Evolutionary conservation across 495 filamentous ascomycete genomes (phyloP), one percentile per base, ranked within the genome.

Genomic region (Aspergillus taichungensis): DNA sequence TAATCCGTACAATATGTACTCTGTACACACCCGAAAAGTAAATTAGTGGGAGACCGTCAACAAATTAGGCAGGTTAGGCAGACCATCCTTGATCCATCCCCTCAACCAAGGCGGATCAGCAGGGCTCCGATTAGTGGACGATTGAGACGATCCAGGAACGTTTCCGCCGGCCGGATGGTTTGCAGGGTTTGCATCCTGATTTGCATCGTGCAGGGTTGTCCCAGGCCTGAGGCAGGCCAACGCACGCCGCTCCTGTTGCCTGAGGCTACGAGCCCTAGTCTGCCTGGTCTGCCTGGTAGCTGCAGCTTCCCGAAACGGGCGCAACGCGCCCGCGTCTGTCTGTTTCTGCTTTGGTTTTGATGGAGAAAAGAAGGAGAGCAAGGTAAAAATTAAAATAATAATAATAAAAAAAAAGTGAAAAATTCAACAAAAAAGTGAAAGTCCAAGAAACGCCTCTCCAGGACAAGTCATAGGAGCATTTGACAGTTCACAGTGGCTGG

Each of bases 131-230:
- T 49, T 46, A 30, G 43, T 29, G 42, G 40, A 43, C 32, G 32
- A 34, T 10, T 40, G 40, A 47, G 44, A 49, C 46, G 42, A 52
- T 51, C 47, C 54, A 56, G 54, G 54, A 53, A 56, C 54, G 50
- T 49, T 51, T 36, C 46, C 13, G 11, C 18, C 18, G 18, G 2
- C 18, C 18, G 18, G 18, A 24, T 24, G 18, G 18, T 24, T 24
- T 24, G 18, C 18, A 24, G 18, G 18, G 18, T 24, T 24, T 24
- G 18, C 18, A 24, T 24, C 18, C 18, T 1, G n/a, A 27, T 41
- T 29, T 37, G 28, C n/a, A 10, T 13, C 31, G 42, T 30, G 46
- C 46, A 37, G 32, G 38, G 33, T 42, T 37, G 14, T 32, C n/a
- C 35, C 30, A 30, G 24, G 39, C 24, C 30, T 34, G 33, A 34